phyloP scores from a whole-genome alignment of 2,329 filamentous ascomycete genomes.

The Trichoderma afroharzianum region DNA sequence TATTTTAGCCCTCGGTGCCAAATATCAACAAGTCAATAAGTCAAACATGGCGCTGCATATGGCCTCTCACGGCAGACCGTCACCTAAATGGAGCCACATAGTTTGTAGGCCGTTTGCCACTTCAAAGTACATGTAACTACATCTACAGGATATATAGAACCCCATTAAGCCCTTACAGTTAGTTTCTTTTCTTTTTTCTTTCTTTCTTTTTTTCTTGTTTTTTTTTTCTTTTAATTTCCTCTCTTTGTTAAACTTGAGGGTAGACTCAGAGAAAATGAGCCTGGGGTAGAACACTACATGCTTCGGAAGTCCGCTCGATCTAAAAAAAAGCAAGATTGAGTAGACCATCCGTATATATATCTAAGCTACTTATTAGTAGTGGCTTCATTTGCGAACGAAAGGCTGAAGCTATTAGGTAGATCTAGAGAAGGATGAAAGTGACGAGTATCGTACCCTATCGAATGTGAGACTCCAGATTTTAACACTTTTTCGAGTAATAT shows the following conservation, averaged over 20 bases:
- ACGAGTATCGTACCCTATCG: not conserved
- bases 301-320: not conserved
- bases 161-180: not conserved
- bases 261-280: too few species aligned
- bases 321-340: not conserved
- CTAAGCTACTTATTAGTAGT: too few species aligned
- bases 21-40: too few species aligned
- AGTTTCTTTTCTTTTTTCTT: too few species aligned
- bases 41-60: not conserved
- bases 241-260: too few species aligned
- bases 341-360: too few species aligned
- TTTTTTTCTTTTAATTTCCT: not conserved
- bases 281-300: not conserved
- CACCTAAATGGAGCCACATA: not conserved
- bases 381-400: not conserved
- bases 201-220: not conserved
- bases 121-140: not conserved
- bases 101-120: not conserved
- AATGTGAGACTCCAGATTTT: not conserved
- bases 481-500: fast-evolving
- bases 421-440: not conserved
- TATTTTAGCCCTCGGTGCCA: not conserved
- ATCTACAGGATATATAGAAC: not conserved
- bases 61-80: not conserved
- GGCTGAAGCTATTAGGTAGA: not conserved